Percentiles rank a stretch among this genome's conserved stretches.
Conservation (phyloP, 2,329 filamentous ascomycete genomes). For the Grosmannia serpens region DNA sequence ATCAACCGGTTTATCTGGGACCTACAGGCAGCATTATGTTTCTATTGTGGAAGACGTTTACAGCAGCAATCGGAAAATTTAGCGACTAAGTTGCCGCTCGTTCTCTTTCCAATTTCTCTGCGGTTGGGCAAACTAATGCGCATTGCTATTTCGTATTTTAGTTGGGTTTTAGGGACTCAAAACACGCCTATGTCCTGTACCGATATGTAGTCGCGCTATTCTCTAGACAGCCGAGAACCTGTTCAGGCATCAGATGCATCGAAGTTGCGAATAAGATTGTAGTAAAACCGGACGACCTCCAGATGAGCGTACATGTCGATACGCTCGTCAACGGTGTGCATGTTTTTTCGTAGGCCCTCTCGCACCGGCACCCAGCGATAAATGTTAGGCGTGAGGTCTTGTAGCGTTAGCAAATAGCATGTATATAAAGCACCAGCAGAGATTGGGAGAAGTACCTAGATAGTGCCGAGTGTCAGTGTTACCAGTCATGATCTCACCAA, state of each 20-base stretch:
- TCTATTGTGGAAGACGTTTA: no score
- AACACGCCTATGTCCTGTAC: not conserved
- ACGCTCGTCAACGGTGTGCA: slow-evolving; percentile 30
- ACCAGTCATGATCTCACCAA: slow-evolving; percentile 38
- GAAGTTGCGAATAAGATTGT: slow-evolving; percentile 28
- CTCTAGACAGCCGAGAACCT: no score
- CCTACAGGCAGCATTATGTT: no score
- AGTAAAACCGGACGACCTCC: slow-evolving; percentile 25
- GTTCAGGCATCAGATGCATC: slow-evolving; percentile 15
- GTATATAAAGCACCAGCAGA: not conserved
- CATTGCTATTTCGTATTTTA: no score
- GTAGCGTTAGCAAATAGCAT: not conserved
- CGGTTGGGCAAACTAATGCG: no score
- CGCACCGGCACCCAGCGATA: slow-evolving; percentile 32
- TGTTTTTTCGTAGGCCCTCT: slow-evolving; percentile 20
- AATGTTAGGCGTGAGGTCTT: slow-evolving; percentile 30
- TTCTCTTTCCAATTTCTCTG: no score
- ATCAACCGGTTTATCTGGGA: no score
- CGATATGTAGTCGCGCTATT: not conserved
- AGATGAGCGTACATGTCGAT: slow-evolving; percentile 23
- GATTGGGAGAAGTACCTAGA: slow-evolving; percentile 1
- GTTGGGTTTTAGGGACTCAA: not conserved
- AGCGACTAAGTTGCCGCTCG: no score
- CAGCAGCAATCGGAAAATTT: no score
- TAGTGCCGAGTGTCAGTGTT: slow-evolving; percentile 40